Evolutionary conservation across 176 grass and related monocot species (phyloP).

Genomic region (Otatea glauca): DNA sequence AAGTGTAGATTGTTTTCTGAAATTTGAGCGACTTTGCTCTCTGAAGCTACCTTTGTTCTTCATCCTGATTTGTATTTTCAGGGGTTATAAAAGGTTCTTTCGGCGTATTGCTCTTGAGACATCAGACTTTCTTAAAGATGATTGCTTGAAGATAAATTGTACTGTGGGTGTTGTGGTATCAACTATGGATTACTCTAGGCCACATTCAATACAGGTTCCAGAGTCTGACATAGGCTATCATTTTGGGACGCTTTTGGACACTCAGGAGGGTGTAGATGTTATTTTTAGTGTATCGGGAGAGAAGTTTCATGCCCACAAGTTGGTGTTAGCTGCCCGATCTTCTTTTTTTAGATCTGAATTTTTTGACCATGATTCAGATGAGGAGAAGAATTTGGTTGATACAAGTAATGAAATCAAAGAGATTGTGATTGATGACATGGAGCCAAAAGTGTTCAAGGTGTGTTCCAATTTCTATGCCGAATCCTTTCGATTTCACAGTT

Average conservation of each 20-base stretch:
- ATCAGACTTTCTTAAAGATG: slow-evolving; percentile 88
- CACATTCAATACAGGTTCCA: slow-evolving; percentile 71
- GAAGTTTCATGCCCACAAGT: slow-evolving; percentile 87
- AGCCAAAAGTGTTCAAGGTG: slow-evolving; percentile 87
- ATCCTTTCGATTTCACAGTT: slow-evolving; percentile 33
- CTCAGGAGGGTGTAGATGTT: slow-evolving; percentile 78
- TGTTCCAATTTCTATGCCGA: slow-evolving; percentile 30
- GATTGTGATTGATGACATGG: slow-evolving; percentile 72
- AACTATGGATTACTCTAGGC: slow-evolving; percentile 69
- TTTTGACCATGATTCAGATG: slow-evolving; percentile 51
- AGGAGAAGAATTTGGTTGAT: slow-evolving; percentile 45
- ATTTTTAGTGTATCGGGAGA: slow-evolving; percentile 77
- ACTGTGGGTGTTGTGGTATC: slow-evolving; percentile 86
- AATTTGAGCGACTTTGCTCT: not conserved
- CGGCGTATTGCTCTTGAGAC: slow-evolving; percentile 68
- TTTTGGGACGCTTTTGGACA: slow-evolving; percentile 80
- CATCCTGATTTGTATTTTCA: slow-evolving; percentile 46
- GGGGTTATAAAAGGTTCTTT: slow-evolving; percentile 95
- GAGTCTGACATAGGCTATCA: slow-evolving; percentile 85
- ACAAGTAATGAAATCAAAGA: slow-evolving; percentile 51
- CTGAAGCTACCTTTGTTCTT: slow-evolving; percentile 19
- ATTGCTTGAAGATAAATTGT: slow-evolving; percentile 97
- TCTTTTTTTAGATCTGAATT: slow-evolving; percentile 71
- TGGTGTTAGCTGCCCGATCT: slow-evolving; percentile 80
- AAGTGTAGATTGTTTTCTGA: not conserved